phyloP scores from a whole-genome alignment of 2,329 filamentous ascomycete genomes.

The Xylaria sp. region DNA sequence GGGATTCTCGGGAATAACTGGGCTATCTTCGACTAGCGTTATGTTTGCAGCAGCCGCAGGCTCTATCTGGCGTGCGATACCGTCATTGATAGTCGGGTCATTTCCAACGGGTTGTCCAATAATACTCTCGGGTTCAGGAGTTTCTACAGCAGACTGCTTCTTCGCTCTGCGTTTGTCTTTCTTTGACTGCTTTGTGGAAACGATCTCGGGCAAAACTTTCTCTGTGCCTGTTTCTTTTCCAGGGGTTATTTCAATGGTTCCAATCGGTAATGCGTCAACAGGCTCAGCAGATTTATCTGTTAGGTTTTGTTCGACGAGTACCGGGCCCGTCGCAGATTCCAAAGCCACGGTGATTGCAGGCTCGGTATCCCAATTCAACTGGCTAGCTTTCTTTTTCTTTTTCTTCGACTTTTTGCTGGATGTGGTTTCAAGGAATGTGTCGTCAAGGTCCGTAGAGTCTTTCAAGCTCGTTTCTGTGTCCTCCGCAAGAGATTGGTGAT shows the following conservation, averaged over 20 bases:
- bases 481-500: constrained; percentile 38
- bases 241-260: constrained; percentile 13
- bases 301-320: constrained; percentile 12
- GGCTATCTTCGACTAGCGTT: neutral
- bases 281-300: constrained; percentile 10
- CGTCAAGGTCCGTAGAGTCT: constrained; percentile 36
- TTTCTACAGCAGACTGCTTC: constrained; percentile 26
- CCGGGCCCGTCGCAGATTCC: constrained; percentile 32
- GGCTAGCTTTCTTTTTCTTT: constrained; percentile 46
- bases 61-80: neutral
- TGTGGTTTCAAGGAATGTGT: constrained; percentile 35
- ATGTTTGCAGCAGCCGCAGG: neutral
- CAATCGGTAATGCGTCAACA: constrained; percentile 12
- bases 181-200: constrained; percentile 55
- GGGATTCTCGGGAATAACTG: neutral
- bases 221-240: constrained; percentile 17
- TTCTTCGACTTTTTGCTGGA: constrained; percentile 48
- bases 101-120: constrained; percentile 1
- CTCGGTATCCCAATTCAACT: constrained; percentile 32
- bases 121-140: constrained; percentile 22
- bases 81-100: neutral
- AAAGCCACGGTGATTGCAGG: constrained; percentile 23
- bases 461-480: constrained; percentile 40
- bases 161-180: constrained; percentile 52
- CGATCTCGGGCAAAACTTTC: constrained; percentile 30